Evolutionary conservation across 169 alveolate species (phyloP), one percentile per base, ranked within the genome.

Genomic region (Plasmodium knowlesi): DNA sequence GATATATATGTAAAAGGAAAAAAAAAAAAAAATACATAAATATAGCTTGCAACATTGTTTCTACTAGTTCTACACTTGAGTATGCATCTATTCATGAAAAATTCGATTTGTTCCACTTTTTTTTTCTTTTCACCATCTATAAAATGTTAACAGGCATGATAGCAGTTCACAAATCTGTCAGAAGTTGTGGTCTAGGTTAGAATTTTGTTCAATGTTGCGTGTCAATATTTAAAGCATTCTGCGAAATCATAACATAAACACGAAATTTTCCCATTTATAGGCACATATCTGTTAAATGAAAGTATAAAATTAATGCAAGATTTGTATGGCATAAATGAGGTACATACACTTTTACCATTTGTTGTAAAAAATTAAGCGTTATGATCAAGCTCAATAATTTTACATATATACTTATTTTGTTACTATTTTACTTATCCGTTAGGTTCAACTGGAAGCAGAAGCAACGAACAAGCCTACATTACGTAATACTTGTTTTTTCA

Each of bases 401-500:
- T 50, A 39, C 53, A 76, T n/a, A 89, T 46, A 84, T 61, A 84
- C 46, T 54, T 41, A 12, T 89, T 89, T 89, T 74, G 10, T 30
- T 85, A 22, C 54, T 19, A 70, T 84, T 70, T 16, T 84, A 32
- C 50, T 57, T 54, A 57, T 53, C 34, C 72, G 12, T 89, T 78
- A 89, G 94, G 89, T 89, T 89, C 90, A 89, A 28, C 94, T 89
- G 70, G 94, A 89, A 32, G 94, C 94, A 57, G 94, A 89, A 57
- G 94, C 94, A 25, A 89, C 88, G 34, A 89, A 89, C 73, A 41
- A 79, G 14, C 94, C 94, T 30, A 89, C 94, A 79, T 89, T 89
- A 89, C 89, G 94, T 89, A 89, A 79, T 79, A 67, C 46, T 41
- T 67, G 43, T 67, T 54, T 80, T 37, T 22, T 28, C 37, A 67